phyloP scores from a whole-genome alignment of 202 grass and related monocot species.

The Hordeum pubiflorum region DNA sequence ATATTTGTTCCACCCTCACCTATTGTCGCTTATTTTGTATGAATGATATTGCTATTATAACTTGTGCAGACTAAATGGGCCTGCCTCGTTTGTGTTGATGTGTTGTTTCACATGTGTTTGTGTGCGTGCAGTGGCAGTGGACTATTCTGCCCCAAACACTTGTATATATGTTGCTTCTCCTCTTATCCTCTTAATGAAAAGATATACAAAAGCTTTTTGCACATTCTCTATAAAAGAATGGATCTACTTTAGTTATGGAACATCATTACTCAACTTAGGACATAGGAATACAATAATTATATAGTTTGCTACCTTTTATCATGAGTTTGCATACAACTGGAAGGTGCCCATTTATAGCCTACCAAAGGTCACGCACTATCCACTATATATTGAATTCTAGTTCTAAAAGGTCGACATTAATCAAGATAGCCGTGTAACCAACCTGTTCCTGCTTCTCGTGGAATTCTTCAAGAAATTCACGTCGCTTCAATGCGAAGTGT shows the following conservation, averaged over 20 bases:
- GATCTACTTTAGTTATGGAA: background rate
- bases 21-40: background rate
- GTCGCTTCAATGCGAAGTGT: constrained; percentile 85
- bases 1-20: background rate
- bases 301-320: background rate
- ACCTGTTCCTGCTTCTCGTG: constrained; percentile 99
- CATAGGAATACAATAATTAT: background rate
- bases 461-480: constrained; percentile 85
- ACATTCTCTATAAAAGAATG: background rate
- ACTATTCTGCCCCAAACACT: background rate
- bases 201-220: background rate
- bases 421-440: background rate
- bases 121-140: background rate
- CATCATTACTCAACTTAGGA: background rate
- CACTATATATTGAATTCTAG: background rate
- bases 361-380: background rate
- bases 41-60: background rate
- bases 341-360: background rate
- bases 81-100: background rate
- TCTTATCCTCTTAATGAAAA: background rate
- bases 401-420: background rate
- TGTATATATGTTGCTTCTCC: background rate
- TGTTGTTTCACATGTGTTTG: background rate
- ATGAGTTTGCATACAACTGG: background rate
- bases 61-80: background rate